Base-by-base conservation (phyloP, 345 rosid species). In the Cardamine chenopodiifolia region DNA sequence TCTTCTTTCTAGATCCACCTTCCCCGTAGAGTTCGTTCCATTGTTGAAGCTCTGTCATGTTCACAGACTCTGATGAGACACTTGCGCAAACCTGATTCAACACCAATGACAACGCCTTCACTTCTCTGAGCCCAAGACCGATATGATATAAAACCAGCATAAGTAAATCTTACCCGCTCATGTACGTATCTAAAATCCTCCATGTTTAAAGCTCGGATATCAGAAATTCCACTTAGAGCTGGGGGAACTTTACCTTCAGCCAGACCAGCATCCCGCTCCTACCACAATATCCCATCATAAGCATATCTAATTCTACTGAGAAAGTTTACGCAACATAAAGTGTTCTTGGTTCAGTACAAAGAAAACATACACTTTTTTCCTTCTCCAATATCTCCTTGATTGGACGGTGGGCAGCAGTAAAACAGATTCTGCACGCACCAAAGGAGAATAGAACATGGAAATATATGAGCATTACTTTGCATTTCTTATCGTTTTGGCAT, bases 11-110 rank as follows among this genome's bases (percentile, higher is more conserved):
- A 6, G 97, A 93, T 12, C 96, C 98, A 11, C 92, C 96, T 83
- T 91, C 97, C 1, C 98, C 97, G 6, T 89, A 89, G 18, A 87
- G 89, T 75, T 93, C 91, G 20, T 91, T 93, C 97, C 97, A 93
- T 66, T 93, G 87, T 53, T 82, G 62, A 65, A 93, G 90, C 85
- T 78, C 94, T 0, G 83, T 91, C 97, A 89, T 91, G 85, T 86
- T 91, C 28, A 77, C 85, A 0, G 98, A 91, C 76, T 91, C 97
- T 0, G 92, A 87, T n/a, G 94, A 89, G n/a, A 93, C 94, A 48
- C 94, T 93, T 0, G 98, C 90, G 25, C 91, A 85, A 37, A 93
- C 92, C 98, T 93, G 65, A 75, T 79, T 66, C 32, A 22, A 49
- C 32, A 52, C 45, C 40, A 45, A 34, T 9, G 56, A 64, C 47